Conservation (phyloP, 2,329 filamentous ascomycete genomes). For the Fusarium sp. region DNA sequence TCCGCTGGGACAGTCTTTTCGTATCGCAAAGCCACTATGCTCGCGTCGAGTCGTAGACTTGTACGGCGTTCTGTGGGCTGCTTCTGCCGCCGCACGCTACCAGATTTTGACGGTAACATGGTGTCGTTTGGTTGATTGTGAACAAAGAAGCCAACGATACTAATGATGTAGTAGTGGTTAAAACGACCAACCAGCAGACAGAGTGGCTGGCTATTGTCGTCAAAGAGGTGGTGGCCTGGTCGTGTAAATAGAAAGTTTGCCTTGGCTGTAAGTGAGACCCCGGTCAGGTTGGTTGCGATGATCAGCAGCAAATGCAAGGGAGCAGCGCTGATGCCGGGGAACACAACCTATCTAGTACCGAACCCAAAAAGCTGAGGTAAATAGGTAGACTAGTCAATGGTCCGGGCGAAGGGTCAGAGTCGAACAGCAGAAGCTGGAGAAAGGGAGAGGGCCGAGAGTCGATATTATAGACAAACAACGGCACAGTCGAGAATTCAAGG, state of each 20-base stretch:
- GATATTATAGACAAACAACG: slow-evolving; percentile 31
- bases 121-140: slow-evolving; percentile 20
- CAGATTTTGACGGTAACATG: slow-evolving; percentile 57
- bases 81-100: slow-evolving; percentile 59
- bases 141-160: slow-evolving; percentile 24
- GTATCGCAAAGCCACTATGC: slow-evolving; percentile 69
- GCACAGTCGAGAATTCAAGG: slow-evolving; percentile 25
- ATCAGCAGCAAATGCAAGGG: slow-evolving; percentile 38
- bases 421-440: slow-evolving; percentile 7
- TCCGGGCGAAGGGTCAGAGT: slow-evolving; percentile 1
- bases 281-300: slow-evolving; percentile 13
- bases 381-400: neutral
- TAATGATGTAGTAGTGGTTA: slow-evolving; percentile 19
- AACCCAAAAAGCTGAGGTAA: slow-evolving; percentile 27
- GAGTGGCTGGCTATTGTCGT: slow-evolving; percentile 28
- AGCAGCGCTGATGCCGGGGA: slow-evolving; percentile 31
- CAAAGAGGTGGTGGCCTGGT: slow-evolving; percentile 25
- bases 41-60: slow-evolving; percentile 61
- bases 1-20: slow-evolving; percentile 70
- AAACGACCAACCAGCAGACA: slow-evolving; percentile 10
- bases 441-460: slow-evolving; percentile 16
- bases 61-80: slow-evolving; percentile 52
- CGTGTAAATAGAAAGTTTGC: slow-evolving; percentile 16
- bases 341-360: slow-evolving; percentile 23
- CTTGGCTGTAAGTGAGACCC: slow-evolving; percentile 35